Evolutionary conservation across 139 green algal species (phyloP).

Genomic region (Coelastrella sp.): DNA sequence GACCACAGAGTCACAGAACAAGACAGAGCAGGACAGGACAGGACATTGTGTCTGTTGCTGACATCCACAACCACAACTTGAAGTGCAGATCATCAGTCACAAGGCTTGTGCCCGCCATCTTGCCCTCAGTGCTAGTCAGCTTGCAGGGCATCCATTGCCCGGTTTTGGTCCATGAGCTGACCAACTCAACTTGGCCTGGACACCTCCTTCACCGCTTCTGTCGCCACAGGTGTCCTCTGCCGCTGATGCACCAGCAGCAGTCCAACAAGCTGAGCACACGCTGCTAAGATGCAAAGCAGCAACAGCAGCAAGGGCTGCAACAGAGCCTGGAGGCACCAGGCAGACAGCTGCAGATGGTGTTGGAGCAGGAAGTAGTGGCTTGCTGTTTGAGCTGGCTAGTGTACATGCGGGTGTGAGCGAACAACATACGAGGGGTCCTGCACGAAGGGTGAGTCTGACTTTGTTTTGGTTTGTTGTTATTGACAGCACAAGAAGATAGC

Average conservation of each 20-base stretch:
- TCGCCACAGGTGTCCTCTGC: background rate
- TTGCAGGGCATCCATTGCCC: too few relatives aligned
- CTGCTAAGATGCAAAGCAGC: constrained; percentile 14
- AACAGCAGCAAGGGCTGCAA: constrained; percentile 9
- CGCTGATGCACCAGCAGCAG: background rate
- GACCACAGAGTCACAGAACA: too few relatives aligned
- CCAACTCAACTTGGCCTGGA: too few relatives aligned
- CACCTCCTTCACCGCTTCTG: background rate
- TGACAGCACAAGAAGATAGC: too few relatives aligned
- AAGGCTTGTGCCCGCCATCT: too few relatives aligned
- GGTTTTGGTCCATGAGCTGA: too few relatives aligned
- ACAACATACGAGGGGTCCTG: background rate
- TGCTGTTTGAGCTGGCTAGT: constrained; percentile 9
- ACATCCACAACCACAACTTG: too few relatives aligned
- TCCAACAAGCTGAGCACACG: background rate
- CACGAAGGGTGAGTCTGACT: background rate
- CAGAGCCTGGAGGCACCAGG: background rate
- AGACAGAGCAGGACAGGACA: too few relatives aligned
- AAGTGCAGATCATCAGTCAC: too few relatives aligned
- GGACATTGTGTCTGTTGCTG: too few relatives aligned
- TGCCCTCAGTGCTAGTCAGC: too few relatives aligned
- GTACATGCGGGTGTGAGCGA: background rate
- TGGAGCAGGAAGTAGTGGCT: constrained; percentile 19
- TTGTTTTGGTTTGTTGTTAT: too few relatives aligned
- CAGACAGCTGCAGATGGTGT: background rate